Evolutionary conservation across 768 basidiomycete genomes (phyloP), one percentile per base, ranked within the genome.

Genomic region (Lentinula boryana): DNA sequence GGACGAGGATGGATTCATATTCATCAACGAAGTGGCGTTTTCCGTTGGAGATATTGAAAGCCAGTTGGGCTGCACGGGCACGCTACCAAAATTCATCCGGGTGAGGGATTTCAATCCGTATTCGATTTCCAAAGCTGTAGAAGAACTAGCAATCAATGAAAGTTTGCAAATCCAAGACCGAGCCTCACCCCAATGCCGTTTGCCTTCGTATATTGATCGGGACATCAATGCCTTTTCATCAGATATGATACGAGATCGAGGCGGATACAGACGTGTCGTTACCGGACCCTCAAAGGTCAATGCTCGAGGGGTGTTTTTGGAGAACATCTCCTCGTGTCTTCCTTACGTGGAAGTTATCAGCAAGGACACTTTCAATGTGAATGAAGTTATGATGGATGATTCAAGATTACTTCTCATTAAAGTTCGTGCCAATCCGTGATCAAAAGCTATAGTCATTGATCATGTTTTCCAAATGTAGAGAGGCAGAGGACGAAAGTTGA

Each of bases 331-430:
- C 50, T 80, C 78, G 63, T 75, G 68, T 56, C 68, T 84, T 63
- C 79, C 83, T 8, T 83, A 83, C 64, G 76, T 77, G 49, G 81
- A 84, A 68, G 72, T 79, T 21, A 69, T 81, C 33, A 83, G 79
- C 64, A 68, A 77, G 65, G 77, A 82, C 56, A 70, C 67, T 18
- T 81, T 77, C 62, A 75, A 79, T 63, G 77, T 81, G 46, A 81
- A 80, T 54, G 81, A 83, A 68, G 81, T 80, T 55, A 83, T 83
- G 82, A 80, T 83, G 76, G 83, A 83, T 67, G 81, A 81, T 63
- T 76, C 74, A 63, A 68, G 81, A 61, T 63, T 84, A 54, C 68
- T 83, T 60, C 65, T 84, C 54, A 69, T 83, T 46, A 78, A 79
- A 75, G 81, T 82, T 27, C 5, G 55, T 56, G 21, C 33, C 21